Evolutionary conservation across 352 stramenopile genomes (phyloP), one percentile per base, ranked within the genome.

Genomic region (Ophiocytium majus): DNA sequence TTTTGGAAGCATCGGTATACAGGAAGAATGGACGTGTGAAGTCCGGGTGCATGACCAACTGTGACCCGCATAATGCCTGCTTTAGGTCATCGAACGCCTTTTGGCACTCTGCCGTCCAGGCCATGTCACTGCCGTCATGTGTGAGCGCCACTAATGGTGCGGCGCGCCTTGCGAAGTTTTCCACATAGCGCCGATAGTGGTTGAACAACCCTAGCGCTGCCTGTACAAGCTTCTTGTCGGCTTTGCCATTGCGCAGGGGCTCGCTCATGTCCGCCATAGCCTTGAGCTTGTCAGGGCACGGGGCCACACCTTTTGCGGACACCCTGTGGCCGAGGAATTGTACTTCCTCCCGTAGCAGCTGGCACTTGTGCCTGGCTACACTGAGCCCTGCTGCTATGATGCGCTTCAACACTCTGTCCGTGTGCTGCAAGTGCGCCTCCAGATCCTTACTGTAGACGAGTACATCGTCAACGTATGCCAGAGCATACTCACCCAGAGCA

Each of bases 401-500:
- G 5, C 31, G 31, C 31, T 76, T 34, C 5, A 76, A 17, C 5
- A 76, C 34, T 17, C 10, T 76, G 34, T 76, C 64, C 17, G 17
- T 5, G 17, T 76, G 64, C 34, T 37, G 43, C 14, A 57, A 14
- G 43, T 57, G 43, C 5, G 43, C 5, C 43, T 14, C 43, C 43
- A 57, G 5, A 14, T 57, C 43, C 43, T 57, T 57, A 14, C 43
- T 57, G 43, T 57, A 57, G 5, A 57, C 43, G 5, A 57, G 43
- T 14, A 57, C 64, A 76, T 76, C 64, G 17, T 76, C 64, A 14
- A 76, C 31, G 17, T 37, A 76, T 76, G 17, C 64, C 34, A 37
- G 31, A 10, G 64, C 64, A 76, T 76, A 17, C 5, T 5, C 17
- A 17, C 64, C 64, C 5, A 37, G 64, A 10, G 64, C 64, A 34